Base-by-base conservation (phyloP, 352 stramenopile genomes). In the Phytophthora rubi region DNA sequence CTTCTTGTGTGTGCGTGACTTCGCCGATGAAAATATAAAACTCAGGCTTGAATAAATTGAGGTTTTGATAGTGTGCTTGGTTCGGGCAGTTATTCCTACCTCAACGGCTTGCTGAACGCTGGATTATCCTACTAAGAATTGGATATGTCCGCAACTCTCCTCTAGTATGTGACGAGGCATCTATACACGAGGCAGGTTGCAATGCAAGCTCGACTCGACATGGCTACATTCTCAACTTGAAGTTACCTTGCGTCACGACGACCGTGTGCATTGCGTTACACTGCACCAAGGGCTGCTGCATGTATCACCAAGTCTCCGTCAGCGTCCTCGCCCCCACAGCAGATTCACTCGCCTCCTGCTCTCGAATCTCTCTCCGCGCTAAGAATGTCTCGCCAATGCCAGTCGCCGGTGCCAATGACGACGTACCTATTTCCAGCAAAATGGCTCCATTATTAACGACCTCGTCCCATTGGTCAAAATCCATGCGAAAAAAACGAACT, bases 1-100 rank as follows among this genome's bases (percentile, higher is more conserved):
- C 39, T 48, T 63, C 16, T 15, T 66, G 18, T 57, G 28, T 57
- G 30, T 70, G 16, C 47, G 62, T 68, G 54, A 65, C 21, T 48
- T 59, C 48, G 32, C 59, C 47, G 15, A 59, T 69, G 59, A 49
- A 68, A 59, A 73, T 69, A 68, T 53, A 61, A 72, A 63, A 70
- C 48, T 23, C 54, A 51, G 23, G 44, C 33, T 55, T 58, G 37
- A 61, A 59, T 52, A 33, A 21, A 51, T 26, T 26, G 7, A 15
- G 16, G 1, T 10, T 45, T 16, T 30, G 16, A 47, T 35, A 35
- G 32, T 35, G 32, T 35, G 33, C 30, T n/a, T 13, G 49, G 23
- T 35, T 35, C 33, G 33, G 18, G 6, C 7, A 49, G 18, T 9
- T 49, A 32, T 59, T 44, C 7, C 53, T 39, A 39, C 33, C 33